A percentile compares a stretch with the other conserved stretches of the same genome.
Evolutionary conservation across 106 monocot species (phyloP).

Genomic region (Allium fistulosum): DNA sequence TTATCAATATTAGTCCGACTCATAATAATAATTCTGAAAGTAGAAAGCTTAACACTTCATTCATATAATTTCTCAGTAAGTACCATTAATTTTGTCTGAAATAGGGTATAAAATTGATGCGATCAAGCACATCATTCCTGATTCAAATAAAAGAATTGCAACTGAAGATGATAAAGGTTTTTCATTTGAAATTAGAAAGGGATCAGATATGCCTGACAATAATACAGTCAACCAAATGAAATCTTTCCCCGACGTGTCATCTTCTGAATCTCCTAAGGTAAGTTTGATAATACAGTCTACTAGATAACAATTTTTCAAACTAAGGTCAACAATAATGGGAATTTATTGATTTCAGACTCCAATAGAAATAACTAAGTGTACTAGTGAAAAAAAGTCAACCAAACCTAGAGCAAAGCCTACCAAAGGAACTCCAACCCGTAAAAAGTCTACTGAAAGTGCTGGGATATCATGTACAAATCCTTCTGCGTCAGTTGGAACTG

Average conservation of each 20-base stretch:
- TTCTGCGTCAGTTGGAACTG: slow-evolving; percentile 6
- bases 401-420: slow-evolving; percentile 1
- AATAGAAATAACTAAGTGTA: background rate
- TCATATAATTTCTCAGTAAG: background rate
- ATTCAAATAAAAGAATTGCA: slow-evolving; percentile 20
- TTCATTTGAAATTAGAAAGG: slow-evolving; percentile 46
- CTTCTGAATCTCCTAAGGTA: slow-evolving; percentile 39
- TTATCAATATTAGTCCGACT: slow-evolving; percentile 25
- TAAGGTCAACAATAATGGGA: no score
- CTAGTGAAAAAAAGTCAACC: background rate
- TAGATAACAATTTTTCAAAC: no score
- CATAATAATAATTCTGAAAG: slow-evolving; percentile 13
- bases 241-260: slow-evolving; percentile 26
- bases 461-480: slow-evolving; percentile 13
- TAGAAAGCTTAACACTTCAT: background rate
- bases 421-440: slow-evolving; percentile 8
- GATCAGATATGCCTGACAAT: slow-evolving; percentile 25
- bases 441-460: slow-evolving; percentile 7
- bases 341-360: no score
- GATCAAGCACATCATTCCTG: slow-evolving; percentile 5
- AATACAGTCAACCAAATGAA: slow-evolving; percentile 29
- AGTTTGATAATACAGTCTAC: background rate
- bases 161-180: slow-evolving; percentile 55
- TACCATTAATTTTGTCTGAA: slow-evolving; percentile 5
- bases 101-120: slow-evolving; percentile 2